A percentile compares a stretch with the other conserved stretches of the same genome.
Evolutionary conservation across 1,139 yeast genomes (phyloP).

Genomic region (Candida glucosophila): DNA sequence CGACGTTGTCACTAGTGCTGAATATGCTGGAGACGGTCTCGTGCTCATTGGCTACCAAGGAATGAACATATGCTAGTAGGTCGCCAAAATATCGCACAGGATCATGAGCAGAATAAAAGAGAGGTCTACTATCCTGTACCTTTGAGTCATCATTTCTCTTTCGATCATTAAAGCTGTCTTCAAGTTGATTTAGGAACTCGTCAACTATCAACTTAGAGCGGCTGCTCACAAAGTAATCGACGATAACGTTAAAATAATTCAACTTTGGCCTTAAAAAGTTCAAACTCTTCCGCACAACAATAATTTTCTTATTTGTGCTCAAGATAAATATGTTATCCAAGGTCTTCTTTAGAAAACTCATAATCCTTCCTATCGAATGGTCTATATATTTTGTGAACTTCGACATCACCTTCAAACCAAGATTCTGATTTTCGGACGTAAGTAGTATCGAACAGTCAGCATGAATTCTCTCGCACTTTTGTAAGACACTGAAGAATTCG

Average conservation of each 20-base stretch:
- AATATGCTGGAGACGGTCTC: slow-evolving; percentile 55
- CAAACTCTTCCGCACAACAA: slow-evolving; percentile 26
- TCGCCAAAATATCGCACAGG: slow-evolving; percentile 81
- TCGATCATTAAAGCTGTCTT: slow-evolving; percentile 14
- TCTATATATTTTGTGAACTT: slow-evolving; percentile 47
- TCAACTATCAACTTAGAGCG: slow-evolving; percentile 50
- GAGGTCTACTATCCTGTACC: slow-evolving; percentile 43
- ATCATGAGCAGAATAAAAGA: slow-evolving; percentile 67
- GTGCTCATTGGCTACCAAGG: slow-evolving; percentile 80
- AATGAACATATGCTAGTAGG: slow-evolving; percentile 80
- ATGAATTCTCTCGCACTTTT: slow-evolving; percentile 56
- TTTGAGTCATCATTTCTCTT: slow-evolving; percentile 4
- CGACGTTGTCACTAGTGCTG: no score
- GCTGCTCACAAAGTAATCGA: slow-evolving; percentile 37
- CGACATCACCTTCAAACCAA: slow-evolving; percentile 64
- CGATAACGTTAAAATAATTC: slow-evolving; percentile 46
- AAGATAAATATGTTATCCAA: slow-evolving; percentile 28
- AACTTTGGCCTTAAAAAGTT: slow-evolving; percentile 25
- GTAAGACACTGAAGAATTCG: slow-evolving; percentile 55
- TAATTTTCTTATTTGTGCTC: slow-evolving; percentile 18
- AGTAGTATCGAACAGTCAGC: slow-evolving; percentile 61
- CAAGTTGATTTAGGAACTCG: slow-evolving; percentile 49
- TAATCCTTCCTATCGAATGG: slow-evolving; percentile 44
- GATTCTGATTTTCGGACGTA: slow-evolving; percentile 57
- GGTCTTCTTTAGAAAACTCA: slow-evolving; percentile 24